A percentile compares a stretch with the other conserved stretches of the same genome.
These are phyloP conservation scores for Gossypium stocksii DNA, from an alignment of 345 rosid species.

Conservation along the genomic window DNA sequence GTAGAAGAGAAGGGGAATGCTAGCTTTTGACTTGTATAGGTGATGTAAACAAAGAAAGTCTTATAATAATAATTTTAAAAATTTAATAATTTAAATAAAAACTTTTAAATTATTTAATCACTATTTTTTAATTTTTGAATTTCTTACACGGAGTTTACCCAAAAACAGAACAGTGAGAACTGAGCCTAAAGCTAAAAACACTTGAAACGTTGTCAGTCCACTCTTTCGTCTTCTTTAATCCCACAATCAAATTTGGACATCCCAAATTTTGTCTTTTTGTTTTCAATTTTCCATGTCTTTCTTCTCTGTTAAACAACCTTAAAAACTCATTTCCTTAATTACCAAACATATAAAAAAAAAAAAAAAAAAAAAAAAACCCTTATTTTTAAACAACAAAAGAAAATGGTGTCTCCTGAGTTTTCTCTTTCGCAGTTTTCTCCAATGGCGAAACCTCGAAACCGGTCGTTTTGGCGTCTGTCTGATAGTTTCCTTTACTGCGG, in stretches of 20 bases:
- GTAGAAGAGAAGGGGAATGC: rapidly evolving
- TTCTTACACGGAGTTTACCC: too few relatives aligned
- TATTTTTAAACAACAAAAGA: neutral
- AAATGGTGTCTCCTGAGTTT: slow-evolving; percentile 30
- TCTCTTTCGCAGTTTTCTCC: slow-evolving; percentile 21
- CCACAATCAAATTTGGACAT: neutral
- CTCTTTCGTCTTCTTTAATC: neutral
- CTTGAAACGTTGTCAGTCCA: neutral
- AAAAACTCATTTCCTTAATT: neutral
- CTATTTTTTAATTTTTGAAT: too few relatives aligned
- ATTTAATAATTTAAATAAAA: too few relatives aligned
- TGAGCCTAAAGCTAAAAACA: neutral
- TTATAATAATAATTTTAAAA: too few relatives aligned
- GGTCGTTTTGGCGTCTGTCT: slow-evolving; percentile 25
- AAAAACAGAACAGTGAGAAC: neutral
- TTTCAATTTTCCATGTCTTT: neutral
- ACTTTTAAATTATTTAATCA: too few relatives aligned
- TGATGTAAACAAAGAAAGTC: too few relatives aligned
- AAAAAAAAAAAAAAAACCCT: neutral
- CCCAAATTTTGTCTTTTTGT: neutral
- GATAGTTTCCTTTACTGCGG: slow-evolving; percentile 57
- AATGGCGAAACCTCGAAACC: slow-evolving; percentile 46
- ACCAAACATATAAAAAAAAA: neutral
- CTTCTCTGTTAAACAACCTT: neutral
- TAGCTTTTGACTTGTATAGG: rapidly evolving